Evolutionary conservation across 2,329 filamentous ascomycete species (phyloP).

Genomic region (Aspergillus viridinutans): DNA sequence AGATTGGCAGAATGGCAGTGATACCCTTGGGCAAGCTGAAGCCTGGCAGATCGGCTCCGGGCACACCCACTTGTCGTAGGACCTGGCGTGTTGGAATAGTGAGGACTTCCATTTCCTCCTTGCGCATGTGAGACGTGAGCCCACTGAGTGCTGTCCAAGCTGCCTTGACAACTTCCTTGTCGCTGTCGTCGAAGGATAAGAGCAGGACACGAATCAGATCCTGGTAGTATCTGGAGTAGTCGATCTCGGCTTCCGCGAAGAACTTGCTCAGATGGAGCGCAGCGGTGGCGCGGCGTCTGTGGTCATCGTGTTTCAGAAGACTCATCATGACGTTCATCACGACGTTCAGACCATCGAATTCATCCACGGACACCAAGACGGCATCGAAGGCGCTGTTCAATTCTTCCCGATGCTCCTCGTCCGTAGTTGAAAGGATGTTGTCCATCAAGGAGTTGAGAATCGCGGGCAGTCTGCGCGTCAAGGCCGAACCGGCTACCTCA

Average conservation of each 20-base stretch:
- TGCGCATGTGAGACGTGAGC: conserved; percentile 83
- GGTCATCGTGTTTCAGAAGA: conserved; percentile 88
- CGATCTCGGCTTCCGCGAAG: conserved; percentile 73
- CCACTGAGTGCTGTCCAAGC: conserved; percentile 83
- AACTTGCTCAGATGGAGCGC: conserved; percentile 79
- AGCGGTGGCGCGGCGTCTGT: conserved; percentile 73
- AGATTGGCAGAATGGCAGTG: conserved; percentile 91
- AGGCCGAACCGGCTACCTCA: conserved; percentile 81
- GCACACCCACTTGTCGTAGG: conserved; percentile 80
- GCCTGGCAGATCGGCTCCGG: conserved; percentile 78
- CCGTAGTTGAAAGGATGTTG: conserved; percentile 70
- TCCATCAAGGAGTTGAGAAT: conserved; percentile 95
- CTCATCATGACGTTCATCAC: conserved; percentile 90
- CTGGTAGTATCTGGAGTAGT: conserved; percentile 94
- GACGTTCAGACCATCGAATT: conserved; percentile 91
- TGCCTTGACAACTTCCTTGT: conserved; percentile 78
- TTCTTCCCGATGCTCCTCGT: conserved; percentile 69
- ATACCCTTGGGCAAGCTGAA: conserved; percentile 94
- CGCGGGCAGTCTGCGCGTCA: conserved; percentile 82
- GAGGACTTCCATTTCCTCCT: conserved; percentile 96
- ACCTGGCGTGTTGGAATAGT: conserved; percentile 82
- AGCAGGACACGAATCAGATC: conserved; percentile 88
- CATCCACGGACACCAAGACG: conserved; percentile 87
- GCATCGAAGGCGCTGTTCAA: conserved; percentile 80
- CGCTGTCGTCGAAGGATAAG: conserved; percentile 85